Evolutionary conservation across 495 filamentous ascomycete genomes (phyloP), one percentile per base, ranked within the genome.

Genomic region (Lasiosphaeriaceae sp.): DNA sequence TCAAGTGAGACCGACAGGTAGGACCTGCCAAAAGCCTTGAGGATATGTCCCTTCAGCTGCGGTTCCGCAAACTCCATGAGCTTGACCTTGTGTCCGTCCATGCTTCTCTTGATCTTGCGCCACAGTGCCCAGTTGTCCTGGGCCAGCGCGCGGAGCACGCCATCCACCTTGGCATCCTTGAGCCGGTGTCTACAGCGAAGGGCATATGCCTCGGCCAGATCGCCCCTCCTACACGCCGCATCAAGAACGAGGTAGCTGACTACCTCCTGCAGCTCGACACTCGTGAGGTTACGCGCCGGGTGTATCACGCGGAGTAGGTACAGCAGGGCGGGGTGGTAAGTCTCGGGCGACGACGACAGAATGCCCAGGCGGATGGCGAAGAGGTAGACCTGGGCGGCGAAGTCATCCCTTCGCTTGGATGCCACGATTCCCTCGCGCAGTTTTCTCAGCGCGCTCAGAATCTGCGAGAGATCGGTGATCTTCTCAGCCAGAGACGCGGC

Each of bases 341-440:
- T 92, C 51, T 96, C 91, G 59, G 82, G 83, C 57, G 93, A 85
- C 52, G 83, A 84, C 54, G 86, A 80, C 20, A 92, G 81, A 45
- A 98, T 90, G 4, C 89, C 84, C 17, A 90, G 75, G 48, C 90
- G 87, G 61, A 93, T 88, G 67, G 87, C 87, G 79, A 96, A 95
- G 50, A 87, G 76, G 64, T 89, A 85, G 24, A 84, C 87, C 52
- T 86, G 83, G 35, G 84, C 77, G 16, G 86, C 81, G 68, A 90
- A 90, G 49, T 77, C 74, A 54, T 92, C 89, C 47, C 70, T 66
- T 26, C 90, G 86, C 35, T 80, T 74, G 19, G 85, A 84, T 34
- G 90, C 86, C 0, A 93, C 83, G 50, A 97, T 83, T 44, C 84
- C 90, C 75, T 98, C 94, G 44, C 94, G 85, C 39, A 98, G 81